Conservation (phyloP, 805 yeast genomes). For the Nakazawaea molendinolei region DNA sequence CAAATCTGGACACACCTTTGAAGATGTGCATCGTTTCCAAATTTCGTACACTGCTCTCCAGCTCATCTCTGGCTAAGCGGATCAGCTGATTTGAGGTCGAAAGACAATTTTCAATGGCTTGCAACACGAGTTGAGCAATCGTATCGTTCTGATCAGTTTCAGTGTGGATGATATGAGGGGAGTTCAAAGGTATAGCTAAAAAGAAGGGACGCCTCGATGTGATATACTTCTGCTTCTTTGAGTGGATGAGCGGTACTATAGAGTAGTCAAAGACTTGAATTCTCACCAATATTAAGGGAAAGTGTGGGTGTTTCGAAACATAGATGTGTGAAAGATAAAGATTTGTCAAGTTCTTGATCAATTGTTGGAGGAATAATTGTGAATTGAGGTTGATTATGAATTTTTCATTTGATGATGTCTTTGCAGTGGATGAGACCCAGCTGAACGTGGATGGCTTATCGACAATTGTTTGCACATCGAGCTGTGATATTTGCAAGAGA, state of each 20-base stretch:
- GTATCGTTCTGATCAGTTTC: conserved; percentile 30
- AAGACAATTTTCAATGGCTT: conserved; percentile 50
- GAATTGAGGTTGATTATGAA: conserved; percentile 39
- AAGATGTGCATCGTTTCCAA: conserved; percentile 50
- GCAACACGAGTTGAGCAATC: conserved; percentile 48
- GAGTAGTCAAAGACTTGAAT: conserved; percentile 58
- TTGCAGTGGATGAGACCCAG: conserved; percentile 45
- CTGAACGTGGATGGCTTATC: conserved; percentile 43
- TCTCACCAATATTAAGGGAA: conserved; percentile 55
- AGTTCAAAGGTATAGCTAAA: conserved; percentile 58
- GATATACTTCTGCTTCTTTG: conserved; percentile 21
- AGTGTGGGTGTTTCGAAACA: conserved; percentile 55
- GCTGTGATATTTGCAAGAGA: conserved; percentile 59
- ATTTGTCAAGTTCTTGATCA: conserved; percentile 40
- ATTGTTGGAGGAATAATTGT: conserved; percentile 38
- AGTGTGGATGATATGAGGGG: conserved; percentile 61
- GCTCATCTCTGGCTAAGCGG: conserved; percentile 26
- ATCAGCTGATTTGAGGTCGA: conserved; percentile 38
- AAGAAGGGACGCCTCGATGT: conserved; percentile 56
- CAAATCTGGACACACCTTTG: conserved; percentile 56
- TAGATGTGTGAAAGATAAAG: conserved; percentile 61
- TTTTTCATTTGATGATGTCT: conserved; percentile 24
- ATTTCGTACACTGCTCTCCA: conserved; percentile 33
- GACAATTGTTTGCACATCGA: conserved; percentile 60
- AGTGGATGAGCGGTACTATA: conserved; percentile 16